Conservation (phyloP, 2,329 filamentous ascomycete genomes). For the Claviceps capensis region DNA sequence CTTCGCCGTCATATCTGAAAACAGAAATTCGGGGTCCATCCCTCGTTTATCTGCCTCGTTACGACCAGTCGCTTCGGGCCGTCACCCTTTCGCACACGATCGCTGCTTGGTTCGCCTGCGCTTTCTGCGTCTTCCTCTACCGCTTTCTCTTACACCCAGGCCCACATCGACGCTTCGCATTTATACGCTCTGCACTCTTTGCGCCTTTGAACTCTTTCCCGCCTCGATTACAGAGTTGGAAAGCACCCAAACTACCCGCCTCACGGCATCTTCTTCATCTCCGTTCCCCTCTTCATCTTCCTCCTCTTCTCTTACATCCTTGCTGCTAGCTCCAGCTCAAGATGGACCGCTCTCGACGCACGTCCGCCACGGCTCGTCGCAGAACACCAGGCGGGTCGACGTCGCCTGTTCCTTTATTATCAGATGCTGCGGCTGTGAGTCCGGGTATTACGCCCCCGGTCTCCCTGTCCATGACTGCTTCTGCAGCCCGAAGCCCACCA, state of each 20-base stretch:
- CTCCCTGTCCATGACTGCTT: slow-evolving; percentile 11
- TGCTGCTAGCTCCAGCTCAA: slow-evolving; percentile 16
- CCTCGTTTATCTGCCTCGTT: too few relatives aligned
- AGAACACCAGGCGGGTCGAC: slow-evolving; percentile 17
- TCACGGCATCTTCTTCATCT: neutral
- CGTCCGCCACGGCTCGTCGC: slow-evolving; percentile 18
- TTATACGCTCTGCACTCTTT: too few relatives aligned
- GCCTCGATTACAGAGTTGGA: neutral
- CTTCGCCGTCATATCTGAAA: slow-evolving; percentile 3
- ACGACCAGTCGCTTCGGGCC: too few relatives aligned
- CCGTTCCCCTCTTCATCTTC: neutral
- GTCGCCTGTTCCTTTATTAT: slow-evolving; percentile 18
- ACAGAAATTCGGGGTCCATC: too few relatives aligned
- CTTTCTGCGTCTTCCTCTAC: too few relatives aligned
- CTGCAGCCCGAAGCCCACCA: slow-evolving; percentile 16
- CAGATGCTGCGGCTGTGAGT: slow-evolving; percentile 14
- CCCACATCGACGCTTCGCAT: too few relatives aligned
- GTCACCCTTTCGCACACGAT: too few relatives aligned
- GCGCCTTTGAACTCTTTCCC: neutral
- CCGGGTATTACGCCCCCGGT: neutral
- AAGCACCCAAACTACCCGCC: neutral
- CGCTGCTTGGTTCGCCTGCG: too few relatives aligned
- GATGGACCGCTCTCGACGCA: slow-evolving; percentile 26
- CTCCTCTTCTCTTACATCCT: neutral
- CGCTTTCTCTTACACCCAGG: too few relatives aligned